Evolutionary conservation across 768 basidiomycete genomes (phyloP), one percentile per base, ranked within the genome.

Genomic region (Rhodotorula taiwanensis): DNA sequence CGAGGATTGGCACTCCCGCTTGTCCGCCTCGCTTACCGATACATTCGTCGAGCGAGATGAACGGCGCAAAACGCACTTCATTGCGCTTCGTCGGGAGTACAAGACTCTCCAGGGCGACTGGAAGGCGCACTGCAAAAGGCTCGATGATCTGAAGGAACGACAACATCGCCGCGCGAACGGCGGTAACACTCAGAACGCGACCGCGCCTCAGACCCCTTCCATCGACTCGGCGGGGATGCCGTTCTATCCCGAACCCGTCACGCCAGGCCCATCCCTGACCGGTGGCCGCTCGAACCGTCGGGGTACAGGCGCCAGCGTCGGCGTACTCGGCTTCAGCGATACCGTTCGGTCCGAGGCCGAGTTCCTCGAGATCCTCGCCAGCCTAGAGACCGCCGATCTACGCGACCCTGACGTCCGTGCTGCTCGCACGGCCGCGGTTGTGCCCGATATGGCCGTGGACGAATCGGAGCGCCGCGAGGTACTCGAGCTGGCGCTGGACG

Each of bases 331-430:
- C 2, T 69, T 67, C 62, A 89, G 89, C 31, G 93, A 95, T 75
- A 85, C 89, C 20, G 92, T 92, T 21, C 86, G 90, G 7, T 91
- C 92, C 23, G 93, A 97, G 76, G 81, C 94, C 60, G 94, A 97
- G 79, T 92, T 95, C 84, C 89, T 95, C 72, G 90, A 92, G 76
- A 91, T 98, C 73, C 87, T 98, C 60, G 89, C 89, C n/a, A 89
- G 86, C 72, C 79, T 95, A 44, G 91, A 89, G 30, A 87, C 86
- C 70, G 90, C 94, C 67, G 92, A 94, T 63, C 83, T 89, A 34
- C 88, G 86, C n/a, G 92, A 98, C 76, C 89, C 93, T 0, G 87
- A 83, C 67, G 83, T 88, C 65, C 83, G 95, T n/a, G 88, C 90
- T 7, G 78, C 84, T 58, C 81, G 83, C 66, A 95, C 95, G 66